A percentile compares a stretch with the other conserved stretches of the same genome.
These are phyloP conservation scores for Clonostachys byssicola DNA, from an alignment of 2,329 filamentous ascomycete genomes.

Conservation along the genomic window DNA sequence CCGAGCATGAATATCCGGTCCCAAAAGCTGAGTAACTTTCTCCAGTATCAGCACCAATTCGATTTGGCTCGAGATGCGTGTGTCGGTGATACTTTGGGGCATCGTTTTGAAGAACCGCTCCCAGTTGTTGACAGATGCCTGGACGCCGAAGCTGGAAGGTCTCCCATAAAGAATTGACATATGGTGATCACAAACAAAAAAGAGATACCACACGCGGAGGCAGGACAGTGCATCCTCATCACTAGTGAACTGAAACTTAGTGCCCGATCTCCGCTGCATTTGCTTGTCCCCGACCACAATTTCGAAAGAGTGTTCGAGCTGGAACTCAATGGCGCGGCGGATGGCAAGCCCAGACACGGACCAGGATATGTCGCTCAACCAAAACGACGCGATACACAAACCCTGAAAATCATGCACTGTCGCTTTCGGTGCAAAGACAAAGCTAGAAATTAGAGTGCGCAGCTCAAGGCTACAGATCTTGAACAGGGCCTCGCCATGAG, in stretches of 20 bases:
- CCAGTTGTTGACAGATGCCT: conserved; percentile 51
- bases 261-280: too few relatives aligned
- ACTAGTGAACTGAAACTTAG: conserved; percentile 3
- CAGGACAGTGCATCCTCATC: conserved; percentile 42
- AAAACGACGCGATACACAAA: conserved; percentile 57
- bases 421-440: conserved; percentile 38
- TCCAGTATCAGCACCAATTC: conserved; percentile 52
- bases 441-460: conserved; percentile 50
- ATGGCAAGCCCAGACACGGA: conserved; percentile 53
- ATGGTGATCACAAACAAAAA: conserved; percentile 59
- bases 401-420: too few relatives aligned
- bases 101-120: conserved; percentile 35
- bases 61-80: conserved; percentile 53
- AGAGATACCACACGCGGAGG: conserved; percentile 55
- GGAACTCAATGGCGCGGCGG: conserved; percentile 40
- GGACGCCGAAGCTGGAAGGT: conserved; percentile 52
- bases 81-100: conserved; percentile 5
- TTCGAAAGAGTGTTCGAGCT: conserved; percentile 2
- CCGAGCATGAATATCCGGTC: conserved; percentile 18
- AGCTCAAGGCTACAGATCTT: conserved; percentile 50
- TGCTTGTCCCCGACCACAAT: too few relatives aligned
- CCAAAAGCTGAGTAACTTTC: conserved; percentile 49
- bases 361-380: conserved; percentile 60
- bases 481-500: conserved; percentile 39
- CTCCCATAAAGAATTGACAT: conserved; percentile 57